Conservation (phyloP, 2,329 filamentous ascomycete species). For the Ascosphaera apis region DNA sequence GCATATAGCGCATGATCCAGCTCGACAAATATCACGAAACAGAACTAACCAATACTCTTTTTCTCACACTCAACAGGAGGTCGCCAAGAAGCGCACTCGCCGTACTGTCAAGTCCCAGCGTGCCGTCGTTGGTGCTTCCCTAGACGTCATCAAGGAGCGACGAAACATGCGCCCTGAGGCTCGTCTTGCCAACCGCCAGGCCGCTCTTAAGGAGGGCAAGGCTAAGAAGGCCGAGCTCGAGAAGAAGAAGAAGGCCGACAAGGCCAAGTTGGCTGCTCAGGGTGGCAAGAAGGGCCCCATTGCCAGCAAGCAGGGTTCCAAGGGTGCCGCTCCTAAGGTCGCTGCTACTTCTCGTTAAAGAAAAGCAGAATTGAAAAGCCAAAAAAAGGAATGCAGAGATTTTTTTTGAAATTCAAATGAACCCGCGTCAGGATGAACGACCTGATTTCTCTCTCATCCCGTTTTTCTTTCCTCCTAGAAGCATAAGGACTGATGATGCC, state of each 20-base stretch:
- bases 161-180: constrained; percentile 86
- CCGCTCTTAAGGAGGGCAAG: constrained; percentile 94
- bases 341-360: constrained; percentile 65
- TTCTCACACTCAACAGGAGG: constrained; percentile 45
- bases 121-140: constrained; percentile 95
- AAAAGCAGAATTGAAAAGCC: neutral
- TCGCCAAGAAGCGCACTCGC: constrained; percentile 98
- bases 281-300: constrained; percentile 58
- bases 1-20: neutral
- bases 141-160: constrained; percentile 99
- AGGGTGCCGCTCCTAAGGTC: constrained; percentile 72
- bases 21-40: constrained; percentile 7
- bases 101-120: constrained; percentile 96
- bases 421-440: too few relatives aligned
- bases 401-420: too few relatives aligned
- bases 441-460: too few relatives aligned
- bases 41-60: constrained; percentile 3
- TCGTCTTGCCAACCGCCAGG: constrained; percentile 66
- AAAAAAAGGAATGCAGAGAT: too few relatives aligned
- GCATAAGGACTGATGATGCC: too few relatives aligned
- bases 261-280: constrained; percentile 70
- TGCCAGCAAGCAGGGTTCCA: constrained; percentile 89
- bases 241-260: constrained; percentile 95
- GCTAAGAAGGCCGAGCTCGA: constrained; percentile 82
- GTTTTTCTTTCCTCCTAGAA: too few relatives aligned